Evolutionary conservation across 441 rosid species (phyloP), one percentile per base, ranked within the genome.

Genomic region (Mallotus japonicus): DNA sequence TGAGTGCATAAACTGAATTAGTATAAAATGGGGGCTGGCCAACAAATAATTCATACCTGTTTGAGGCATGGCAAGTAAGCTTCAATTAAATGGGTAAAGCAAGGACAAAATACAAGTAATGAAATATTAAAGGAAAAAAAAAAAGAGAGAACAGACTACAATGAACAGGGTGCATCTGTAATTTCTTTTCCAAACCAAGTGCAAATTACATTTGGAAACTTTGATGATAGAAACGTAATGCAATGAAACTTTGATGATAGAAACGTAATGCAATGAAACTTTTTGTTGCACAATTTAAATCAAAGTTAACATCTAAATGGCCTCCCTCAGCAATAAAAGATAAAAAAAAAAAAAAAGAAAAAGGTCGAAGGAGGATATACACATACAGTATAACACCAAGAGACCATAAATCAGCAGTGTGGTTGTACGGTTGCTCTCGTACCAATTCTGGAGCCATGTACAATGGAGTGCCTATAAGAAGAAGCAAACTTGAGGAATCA

Each of bases 401-500:
- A 54, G 99, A 95, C 99, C 99, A 95, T 64, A 95, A 81, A 77
- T 95, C 99, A 71, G 91, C 99, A 81, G 97, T 91, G 84, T 93
- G 99, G 81, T 90, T 93, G 84, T 95, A 95, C 15, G 99, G 99
- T 82, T 95, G 97, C 86, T 95, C 99, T 53, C 97, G 82, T 19
- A 95, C 98, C 74, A 95, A 84, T 83, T 95, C 99, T 34, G 98
- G 99, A 49, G 99, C 99, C 99, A 95, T 95, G 86, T 93, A 95
- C 67, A 95, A 75, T 7, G 99, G 99, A 78, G 99, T 93, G 16
- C 99, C 99, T 95, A 16, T 58, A 71, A 59, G 47, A 77, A 56
- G 32, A 67, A 60, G 63, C n/a, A 72, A 69, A 50, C 34, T 19
- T 14, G 61, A 69, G 67, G 40, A 32, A 42, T n/a, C 16, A 28